phyloP scores from a whole-genome alignment of 2,329 filamentous ascomycete genomes.

The Dothidotthia symphoricarpi region DNA sequence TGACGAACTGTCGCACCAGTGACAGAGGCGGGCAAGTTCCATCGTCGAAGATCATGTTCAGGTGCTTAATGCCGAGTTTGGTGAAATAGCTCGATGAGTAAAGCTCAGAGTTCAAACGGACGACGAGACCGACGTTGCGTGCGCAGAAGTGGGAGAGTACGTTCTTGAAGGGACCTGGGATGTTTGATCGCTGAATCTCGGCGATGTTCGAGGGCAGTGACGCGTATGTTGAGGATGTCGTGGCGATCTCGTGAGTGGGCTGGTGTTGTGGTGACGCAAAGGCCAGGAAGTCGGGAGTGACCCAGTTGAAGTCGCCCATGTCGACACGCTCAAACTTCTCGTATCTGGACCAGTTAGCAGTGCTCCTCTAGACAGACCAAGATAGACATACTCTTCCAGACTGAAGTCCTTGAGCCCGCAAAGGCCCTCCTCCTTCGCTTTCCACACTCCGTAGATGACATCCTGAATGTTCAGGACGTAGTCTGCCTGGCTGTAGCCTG shows the following conservation, averaged over 20 bases:
- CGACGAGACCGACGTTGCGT: constrained; percentile 86
- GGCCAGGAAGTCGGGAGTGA: constrained; percentile 90
- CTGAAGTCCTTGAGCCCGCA: constrained; percentile 92
- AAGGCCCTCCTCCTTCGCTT: constrained; percentile 92
- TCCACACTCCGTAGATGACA: constrained; percentile 97
- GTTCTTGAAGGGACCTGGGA: constrained; percentile 92
- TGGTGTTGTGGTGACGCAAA: constrained; percentile 92
- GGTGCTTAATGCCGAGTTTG: constrained; percentile 86
- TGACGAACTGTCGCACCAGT: constrained; percentile 92
- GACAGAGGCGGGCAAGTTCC: constrained; percentile 88
- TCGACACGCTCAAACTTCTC: constrained; percentile 94
- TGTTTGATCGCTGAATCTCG: constrained; percentile 66
- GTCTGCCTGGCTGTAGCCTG: constrained; percentile 96
- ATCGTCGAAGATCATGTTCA: constrained; percentile 99
- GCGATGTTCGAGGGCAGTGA: constrained; percentile 73
- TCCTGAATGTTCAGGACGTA: constrained; percentile 95
- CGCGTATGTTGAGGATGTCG: constrained; percentile 70
- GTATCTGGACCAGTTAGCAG: constrained; percentile 57
- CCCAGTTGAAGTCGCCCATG: constrained; percentile 99
- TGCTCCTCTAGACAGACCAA: not conserved
- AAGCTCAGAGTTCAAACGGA: constrained; percentile 90
- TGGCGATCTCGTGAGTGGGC: constrained; percentile 69
- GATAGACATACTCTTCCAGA: constrained; percentile 69
- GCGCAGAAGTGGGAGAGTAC: constrained; percentile 86
- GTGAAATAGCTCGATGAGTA: constrained; percentile 98